Percentiles rank a stretch among this genome's conserved stretches.
Evolutionary conservation across 495 filamentous ascomycete species (phyloP).

Genomic region (Neurospora terricola): DNA sequence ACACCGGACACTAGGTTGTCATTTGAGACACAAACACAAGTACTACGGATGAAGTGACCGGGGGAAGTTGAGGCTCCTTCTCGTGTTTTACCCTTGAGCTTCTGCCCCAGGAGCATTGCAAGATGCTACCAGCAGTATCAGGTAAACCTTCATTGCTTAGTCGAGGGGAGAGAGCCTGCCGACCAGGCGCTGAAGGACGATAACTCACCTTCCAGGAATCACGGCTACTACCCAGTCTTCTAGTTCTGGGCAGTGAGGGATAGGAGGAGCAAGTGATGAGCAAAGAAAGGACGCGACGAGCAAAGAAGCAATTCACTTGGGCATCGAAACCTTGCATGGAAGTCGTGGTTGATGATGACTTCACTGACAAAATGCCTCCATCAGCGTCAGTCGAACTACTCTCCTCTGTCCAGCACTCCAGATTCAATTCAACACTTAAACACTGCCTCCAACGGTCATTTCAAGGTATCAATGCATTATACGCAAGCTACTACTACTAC

Average conservation of each 20-base stretch:
- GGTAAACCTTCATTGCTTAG: too few relatives aligned
- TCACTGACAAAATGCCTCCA: neutral
- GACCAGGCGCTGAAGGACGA: too few relatives aligned
- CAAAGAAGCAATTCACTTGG: too few relatives aligned
- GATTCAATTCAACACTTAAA: neutral
- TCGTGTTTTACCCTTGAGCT: neutral
- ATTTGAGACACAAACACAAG: neutral
- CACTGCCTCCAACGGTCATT: neutral
- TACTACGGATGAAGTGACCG: neutral
- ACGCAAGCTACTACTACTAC: neutral
- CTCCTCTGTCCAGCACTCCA: neutral
- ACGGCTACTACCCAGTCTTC: too few relatives aligned
- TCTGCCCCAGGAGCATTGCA: too few relatives aligned
- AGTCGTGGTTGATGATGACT: neutral
- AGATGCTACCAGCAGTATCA: too few relatives aligned
- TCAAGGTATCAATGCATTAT: neutral
- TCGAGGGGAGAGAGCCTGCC: too few relatives aligned
- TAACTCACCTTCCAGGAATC: too few relatives aligned
- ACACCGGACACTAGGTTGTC: neutral
- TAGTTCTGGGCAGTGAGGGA: too few relatives aligned
- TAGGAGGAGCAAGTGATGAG: too few relatives aligned
- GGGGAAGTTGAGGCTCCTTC: neutral
- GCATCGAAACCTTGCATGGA: neutral
- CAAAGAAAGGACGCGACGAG: too few relatives aligned
- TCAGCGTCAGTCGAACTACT: neutral